Percentiles rank a stretch among this genome's conserved stretches.
These are phyloP conservation scores for Mytilinidion resinicola DNA, from an alignment of 495 filamentous ascomycete genomes.

Conservation along the genomic window DNA sequence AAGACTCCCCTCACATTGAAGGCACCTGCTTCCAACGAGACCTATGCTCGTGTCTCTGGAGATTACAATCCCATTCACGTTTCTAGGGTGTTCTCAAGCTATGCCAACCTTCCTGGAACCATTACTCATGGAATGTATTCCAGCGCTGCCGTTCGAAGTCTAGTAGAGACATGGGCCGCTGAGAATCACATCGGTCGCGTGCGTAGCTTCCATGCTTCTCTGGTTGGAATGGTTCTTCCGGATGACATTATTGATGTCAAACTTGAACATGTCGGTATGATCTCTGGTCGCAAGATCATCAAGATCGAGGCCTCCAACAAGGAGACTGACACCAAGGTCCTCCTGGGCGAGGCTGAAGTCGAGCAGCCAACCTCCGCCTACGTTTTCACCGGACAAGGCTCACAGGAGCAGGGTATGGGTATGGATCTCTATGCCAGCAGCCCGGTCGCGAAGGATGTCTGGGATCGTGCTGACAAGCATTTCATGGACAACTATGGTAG, in stretches of 20 bases:
- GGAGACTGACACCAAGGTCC: conserved; percentile 90
- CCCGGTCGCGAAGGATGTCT: conserved; percentile 89
- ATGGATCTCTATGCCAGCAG: conserved; percentile 97
- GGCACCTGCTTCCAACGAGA: conserved; percentile 95
- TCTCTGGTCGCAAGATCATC: conserved; percentile 96
- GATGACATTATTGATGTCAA: conserved; percentile 92
- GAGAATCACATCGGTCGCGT: conserved; percentile 98
- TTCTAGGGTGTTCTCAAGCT: conserved; percentile 89
- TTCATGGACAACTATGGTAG: conserved; percentile 98
- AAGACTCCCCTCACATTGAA: conserved; percentile 80
- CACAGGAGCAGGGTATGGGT: conserved; percentile 98
- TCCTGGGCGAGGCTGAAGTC: conserved; percentile 92
- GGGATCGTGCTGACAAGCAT: conserved; percentile 95
- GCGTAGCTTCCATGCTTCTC: conserved; percentile 86
- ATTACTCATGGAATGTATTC: conserved; percentile 99
- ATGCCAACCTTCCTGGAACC: conserved; percentile 89
- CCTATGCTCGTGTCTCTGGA: conserved; percentile 92
- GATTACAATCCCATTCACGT: conserved; percentile 99
- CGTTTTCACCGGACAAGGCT: conserved; percentile 96
- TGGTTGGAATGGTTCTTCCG: conserved; percentile 96
- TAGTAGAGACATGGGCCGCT: conserved; percentile 99
- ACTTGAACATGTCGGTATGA: conserved; percentile 95
- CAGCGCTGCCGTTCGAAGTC: conserved; percentile 89
- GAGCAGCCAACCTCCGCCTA: conserved; percentile 97
- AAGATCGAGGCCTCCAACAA: conserved; percentile 92